Evolutionary conservation across 768 basidiomycete genomes (phyloP), one percentile per base, ranked within the genome.

Genomic region (Pulveroboletus sp.): DNA sequence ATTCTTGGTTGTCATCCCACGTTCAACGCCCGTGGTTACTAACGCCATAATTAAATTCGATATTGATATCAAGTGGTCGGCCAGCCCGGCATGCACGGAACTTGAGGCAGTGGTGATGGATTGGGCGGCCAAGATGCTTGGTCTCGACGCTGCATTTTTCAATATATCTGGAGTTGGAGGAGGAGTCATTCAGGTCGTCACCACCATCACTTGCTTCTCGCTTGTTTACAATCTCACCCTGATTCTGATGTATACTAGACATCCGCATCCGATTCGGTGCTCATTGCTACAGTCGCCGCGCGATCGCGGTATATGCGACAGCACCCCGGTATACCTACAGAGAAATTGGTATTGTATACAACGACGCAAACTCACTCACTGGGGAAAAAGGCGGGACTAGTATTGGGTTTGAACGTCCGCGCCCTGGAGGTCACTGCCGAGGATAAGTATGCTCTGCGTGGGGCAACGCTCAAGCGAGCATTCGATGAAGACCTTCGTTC

Each of bases 351-450:
- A 6, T 78, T 98, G 31, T 94, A 95, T 59, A 86, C 85, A 0
- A 93, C 91, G 1, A 86, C 89, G 0, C 90, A 95, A 64, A 96
- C 93, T 1, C 93, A 95, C 65, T 91, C 89, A 2, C 69, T 94
- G 1, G 92, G 89, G 1, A 70, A 79, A 26, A 86, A 86, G 57
- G 89, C 93, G 5, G 93, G 82, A 0, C 65, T 90, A 12, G 76
- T 97, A 14, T 76, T 97, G 4, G 93, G 93, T 0, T 65, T 96
- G 17, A 69, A 75, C 27, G 86, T 86, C 23, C 78, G 83, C 10
- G 78, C 82, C 0, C 68, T 98, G 11, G 79, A 82, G 12, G 92
- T 94, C 14, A 70, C 65, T 5, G 55, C 69, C 1, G 77, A 82
- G 37, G 85, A 95, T 58, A 64, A 76, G 14, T 91, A 82, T 56